Percentiles rank a stretch among this genome's conserved stretches.
phyloP scores from a whole-genome alignment of 176 grass and related monocot species.

The Triticum turgidum region DNA sequence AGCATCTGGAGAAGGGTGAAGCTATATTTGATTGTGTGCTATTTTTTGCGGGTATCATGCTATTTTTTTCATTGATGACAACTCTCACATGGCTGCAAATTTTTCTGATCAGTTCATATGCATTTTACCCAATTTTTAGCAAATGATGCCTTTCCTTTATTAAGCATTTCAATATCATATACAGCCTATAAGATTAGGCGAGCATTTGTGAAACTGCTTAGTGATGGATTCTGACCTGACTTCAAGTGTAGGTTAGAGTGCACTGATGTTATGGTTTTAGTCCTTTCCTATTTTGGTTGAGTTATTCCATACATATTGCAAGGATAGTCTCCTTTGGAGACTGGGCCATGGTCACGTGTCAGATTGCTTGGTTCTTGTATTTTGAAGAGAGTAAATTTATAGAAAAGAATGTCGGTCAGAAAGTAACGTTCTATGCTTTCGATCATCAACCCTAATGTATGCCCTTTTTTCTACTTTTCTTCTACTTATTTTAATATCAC shows the following conservation, averaged over 20 bases:
- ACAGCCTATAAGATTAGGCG: background rate
- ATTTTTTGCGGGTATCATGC: too few species aligned
- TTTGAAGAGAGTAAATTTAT: background rate
- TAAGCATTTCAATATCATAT: background rate
- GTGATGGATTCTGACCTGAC: too few species aligned
- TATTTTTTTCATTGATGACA: background rate
- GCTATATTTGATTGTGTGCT: too few species aligned
- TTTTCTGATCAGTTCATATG: background rate
- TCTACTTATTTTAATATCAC: background rate
- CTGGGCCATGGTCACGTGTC: background rate
- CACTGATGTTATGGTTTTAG: background rate
- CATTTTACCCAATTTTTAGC: background rate
- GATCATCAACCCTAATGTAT: background rate
- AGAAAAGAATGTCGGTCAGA: background rate
- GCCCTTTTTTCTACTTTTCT: background rate
- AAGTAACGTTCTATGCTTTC: conserved; percentile 12
- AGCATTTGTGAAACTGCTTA: too few species aligned
- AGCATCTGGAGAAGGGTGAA: too few species aligned
- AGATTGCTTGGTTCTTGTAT: background rate
- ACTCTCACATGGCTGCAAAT: background rate
- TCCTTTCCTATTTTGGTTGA: conserved; percentile 14
- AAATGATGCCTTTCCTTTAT: background rate
- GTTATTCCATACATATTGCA: conserved; percentile 13
- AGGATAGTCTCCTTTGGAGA: background rate
- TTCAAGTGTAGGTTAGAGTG: background rate